Base-by-base conservation (phyloP, 257 asterid species). In the Solanum rostratum region DNA sequence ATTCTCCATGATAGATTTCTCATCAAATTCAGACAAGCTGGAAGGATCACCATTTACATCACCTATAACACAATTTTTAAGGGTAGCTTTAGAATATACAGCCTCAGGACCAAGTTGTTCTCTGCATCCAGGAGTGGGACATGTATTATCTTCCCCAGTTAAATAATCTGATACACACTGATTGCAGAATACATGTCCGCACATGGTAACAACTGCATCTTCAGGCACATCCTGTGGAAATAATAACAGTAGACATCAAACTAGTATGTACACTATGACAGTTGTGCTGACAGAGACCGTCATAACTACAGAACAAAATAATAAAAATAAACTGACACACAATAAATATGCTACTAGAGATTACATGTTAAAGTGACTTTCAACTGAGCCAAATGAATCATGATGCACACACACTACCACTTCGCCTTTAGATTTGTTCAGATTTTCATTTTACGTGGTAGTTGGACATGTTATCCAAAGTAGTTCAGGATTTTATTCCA, bases 181-280 rank as follows among this genome's bases (percentile, higher is more conserved):
- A 88, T 90, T 94, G 90, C 99, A 97, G 90, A 94, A 97, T 84
- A 97, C 99, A 65, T 97, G 99, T 60, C 94, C 97, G 46, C 99
- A 97, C 90, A 95, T 88, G 43, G 99, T 93, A 84, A 97, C 98
- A 89, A 95, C 97, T 71, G 95, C 98, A 91, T 94, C 91, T 94
- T 97, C 99, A 70, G 99, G 98, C 85, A 98, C 93, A 92, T 97
- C 99, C 99, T 97, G 89, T 84, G 63, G 82, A 52, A 78, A 29
- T 54, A 78, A 78, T 29, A 45, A 50, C 20, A 78, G 82, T 10
- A 78, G 46, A 78, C 43, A 78, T 78, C 65, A 78, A 30, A 78
- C 49, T 50, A 50, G 46, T 29, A 49, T 27, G 81, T 74, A 49
- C 16, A 50, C 63, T 27, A 16, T 33, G 63, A 78, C 62, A 78